Conservation (phyloP, 805 yeast genomes). For the Saturnispora ahearnii region DNA sequence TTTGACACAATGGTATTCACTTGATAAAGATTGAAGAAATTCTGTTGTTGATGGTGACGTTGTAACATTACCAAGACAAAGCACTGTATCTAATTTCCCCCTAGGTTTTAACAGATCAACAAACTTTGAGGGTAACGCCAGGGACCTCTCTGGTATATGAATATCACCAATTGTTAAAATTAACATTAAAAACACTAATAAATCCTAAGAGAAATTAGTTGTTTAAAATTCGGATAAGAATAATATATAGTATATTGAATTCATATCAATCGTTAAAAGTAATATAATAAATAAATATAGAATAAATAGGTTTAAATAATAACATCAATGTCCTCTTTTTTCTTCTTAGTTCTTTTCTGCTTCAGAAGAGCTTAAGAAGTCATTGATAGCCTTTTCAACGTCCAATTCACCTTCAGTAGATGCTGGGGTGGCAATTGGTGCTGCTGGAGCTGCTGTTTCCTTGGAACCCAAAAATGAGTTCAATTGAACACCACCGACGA, state of each 20-base stretch:
- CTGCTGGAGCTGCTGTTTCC: conserved; percentile 35
- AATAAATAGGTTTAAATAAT: not conserved
- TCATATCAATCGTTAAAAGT: conserved; percentile 1
- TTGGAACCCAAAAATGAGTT: conserved; percentile 24
- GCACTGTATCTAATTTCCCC: conserved; percentile 76
- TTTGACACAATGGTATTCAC: conserved; percentile 64
- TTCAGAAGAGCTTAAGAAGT: conserved; percentile 19
- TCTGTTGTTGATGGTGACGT: conserved; percentile 53
- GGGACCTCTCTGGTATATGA: conserved; percentile 80
- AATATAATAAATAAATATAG: conserved; percentile 1
- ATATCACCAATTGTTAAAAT: conserved; percentile 82
- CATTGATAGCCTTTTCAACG: conserved; percentile 27
- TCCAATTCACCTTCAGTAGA: conserved; percentile 21
- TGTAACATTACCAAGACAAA: conserved; percentile 78
- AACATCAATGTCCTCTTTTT: too few relatives aligned
- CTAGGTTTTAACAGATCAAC: conserved; percentile 63
- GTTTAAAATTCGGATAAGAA: too few relatives aligned
- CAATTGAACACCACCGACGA: conserved; percentile 39
- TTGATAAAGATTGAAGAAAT: conserved; percentile 58
- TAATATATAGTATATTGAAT: not conserved
- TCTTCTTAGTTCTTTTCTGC: conserved; percentile 1
- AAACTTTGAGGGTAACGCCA: conserved; percentile 55
- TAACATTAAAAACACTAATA: conserved; percentile 36
- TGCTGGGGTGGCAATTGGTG: conserved; percentile 12
- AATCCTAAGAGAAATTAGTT: too few relatives aligned